Percentiles rank a stretch among this genome's conserved stretches.
Conservation (phyloP, 805 yeast species). For the Suhomyces kilbournensis region DNA sequence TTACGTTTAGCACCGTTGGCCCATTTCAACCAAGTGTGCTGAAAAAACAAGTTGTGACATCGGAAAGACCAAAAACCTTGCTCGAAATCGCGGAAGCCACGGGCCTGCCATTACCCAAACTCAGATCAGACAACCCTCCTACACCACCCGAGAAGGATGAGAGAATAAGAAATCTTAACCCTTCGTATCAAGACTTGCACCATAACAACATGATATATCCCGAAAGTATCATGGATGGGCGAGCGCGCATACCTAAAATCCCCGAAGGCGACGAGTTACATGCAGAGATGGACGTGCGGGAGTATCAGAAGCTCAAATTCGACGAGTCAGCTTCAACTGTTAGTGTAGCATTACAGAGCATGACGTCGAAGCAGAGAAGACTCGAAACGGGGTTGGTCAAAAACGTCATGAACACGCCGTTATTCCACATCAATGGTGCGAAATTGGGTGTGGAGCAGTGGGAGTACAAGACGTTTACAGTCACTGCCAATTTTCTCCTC, state of each 20-base stretch:
- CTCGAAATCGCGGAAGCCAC: constrained; percentile 6
- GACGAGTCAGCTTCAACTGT: background rate
- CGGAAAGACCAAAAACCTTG: constrained; percentile 1
- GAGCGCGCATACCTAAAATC: constrained; percentile 3
- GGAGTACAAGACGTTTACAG: constrained; percentile 12
- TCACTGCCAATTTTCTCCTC: constrained; percentile 27
- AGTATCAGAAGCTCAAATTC: constrained; percentile 7
- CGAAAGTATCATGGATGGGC: constrained; percentile 3
- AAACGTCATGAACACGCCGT: constrained; percentile 33
- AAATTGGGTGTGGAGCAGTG: constrained; percentile 13
- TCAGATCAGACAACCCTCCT: constrained; percentile 4
- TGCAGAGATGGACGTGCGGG: constrained; percentile 19
- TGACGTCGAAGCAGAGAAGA: constrained; percentile 19
- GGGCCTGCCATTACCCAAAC: constrained; percentile 1
- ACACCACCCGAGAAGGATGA: constrained; percentile 11
- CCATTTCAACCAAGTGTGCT: background rate
- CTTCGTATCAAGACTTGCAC: constrained; percentile 3
- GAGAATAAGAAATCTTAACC: background rate
- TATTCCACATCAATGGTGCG: constrained; percentile 20
- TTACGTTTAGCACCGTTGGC: constrained; percentile 8
- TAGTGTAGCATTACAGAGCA: constrained; percentile 14
- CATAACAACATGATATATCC: constrained; percentile 4
- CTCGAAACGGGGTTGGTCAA: constrained; percentile 28
- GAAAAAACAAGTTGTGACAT: background rate
- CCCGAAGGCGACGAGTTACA: constrained; percentile 22